Conservation (phyloP, 805 yeast genomes). For the Lachancea waltii region DNA sequence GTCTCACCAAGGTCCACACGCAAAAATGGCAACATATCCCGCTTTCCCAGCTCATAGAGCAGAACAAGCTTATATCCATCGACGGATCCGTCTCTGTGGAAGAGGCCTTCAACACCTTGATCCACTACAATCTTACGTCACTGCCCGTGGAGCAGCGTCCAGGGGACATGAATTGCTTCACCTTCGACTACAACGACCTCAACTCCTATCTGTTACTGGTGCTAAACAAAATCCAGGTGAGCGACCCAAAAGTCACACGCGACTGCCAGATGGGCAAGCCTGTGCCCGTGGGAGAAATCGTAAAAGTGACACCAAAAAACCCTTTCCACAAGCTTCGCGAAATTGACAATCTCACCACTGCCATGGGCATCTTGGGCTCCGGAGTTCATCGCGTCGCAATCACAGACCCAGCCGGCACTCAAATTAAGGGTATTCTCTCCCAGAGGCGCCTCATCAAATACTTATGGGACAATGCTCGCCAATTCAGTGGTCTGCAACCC, state of each 20-base stretch:
- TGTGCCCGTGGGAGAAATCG: conserved; percentile 86
- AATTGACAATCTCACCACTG: conserved; percentile 59
- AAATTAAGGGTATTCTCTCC: conserved; percentile 76
- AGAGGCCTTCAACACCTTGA: conserved; percentile 76
- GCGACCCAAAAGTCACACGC: conserved; percentile 30
- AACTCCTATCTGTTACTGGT: conserved; percentile 81
- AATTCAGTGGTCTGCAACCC: conserved; percentile 75
- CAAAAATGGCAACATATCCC: conserved; percentile 65
- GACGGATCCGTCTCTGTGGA: conserved; percentile 69
- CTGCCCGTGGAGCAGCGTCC: conserved; percentile 64
- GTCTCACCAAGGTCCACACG: conserved; percentile 19
- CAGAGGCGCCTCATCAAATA: conserved; percentile 82
- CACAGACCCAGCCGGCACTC: conserved; percentile 44
- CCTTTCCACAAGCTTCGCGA: conserved; percentile 78
- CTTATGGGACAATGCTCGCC: conserved; percentile 88
- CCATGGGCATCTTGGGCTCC: conserved; percentile 81
- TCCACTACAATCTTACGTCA: conserved; percentile 69
- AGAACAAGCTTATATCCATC: conserved; percentile 67
- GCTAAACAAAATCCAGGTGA: conserved; percentile 56
- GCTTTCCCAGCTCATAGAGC: conserved; percentile 68
- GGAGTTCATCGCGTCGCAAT: conserved; percentile 95
- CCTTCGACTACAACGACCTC: conserved; percentile 89
- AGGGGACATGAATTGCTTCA: conserved; percentile 60
- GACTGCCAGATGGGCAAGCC: conserved; percentile 82
- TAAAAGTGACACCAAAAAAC: conserved; percentile 77